Base-by-base conservation (phyloP, 352 stramenopile genomes). In the Globisporangium echinulatum region DNA sequence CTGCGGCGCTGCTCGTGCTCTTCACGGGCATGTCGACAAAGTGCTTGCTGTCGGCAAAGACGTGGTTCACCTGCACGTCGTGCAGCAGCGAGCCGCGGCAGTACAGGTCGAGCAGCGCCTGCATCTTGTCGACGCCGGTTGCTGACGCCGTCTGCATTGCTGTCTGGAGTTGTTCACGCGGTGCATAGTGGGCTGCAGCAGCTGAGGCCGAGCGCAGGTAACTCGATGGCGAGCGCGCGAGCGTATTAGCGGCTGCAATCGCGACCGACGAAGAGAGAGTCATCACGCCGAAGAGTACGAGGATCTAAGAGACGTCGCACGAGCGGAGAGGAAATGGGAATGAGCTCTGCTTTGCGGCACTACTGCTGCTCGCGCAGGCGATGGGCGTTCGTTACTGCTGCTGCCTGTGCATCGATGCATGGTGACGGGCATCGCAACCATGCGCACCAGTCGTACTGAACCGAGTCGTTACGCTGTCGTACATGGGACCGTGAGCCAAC, bases 11-110 rank as follows among this genome's bases (percentile, higher is more conserved):
- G 56, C 62, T 70, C 49, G 58, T 64, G 33, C 14, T 13, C 62
- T 79, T 85, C 56, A 96, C 76, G 25, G 88, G 82, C 87, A 95
- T 94, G 66, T 96, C 87, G 3, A 97, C 88, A 69, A 97, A 97
- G 51, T 87, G 70, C 56, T 97, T 97, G 70, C 77, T 89, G 67
- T 97, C 88, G 10, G 68, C 63, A 54, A 92, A 97, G 33, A 97
- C 48, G 38, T 72, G 40, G 33, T 64, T 58, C 50, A 63, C 69
- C 62, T 96, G 83, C 49, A 96, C 70, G 15, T 83, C 65, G 54
- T 85, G 67, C 19, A 90, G 71, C 37, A 91, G 58, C 14, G 77
- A 64, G 4, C 81, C 79, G 5, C 52, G 58, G 62, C 77, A 88
- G 52, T 78, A 89, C 36, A 91, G 38, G 25, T 68, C 42, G 43